Percentiles rank a stretch among this genome's conserved stretches.
Conservation (phyloP, 208 protist species). For the Spongospora subterranea region DNA sequence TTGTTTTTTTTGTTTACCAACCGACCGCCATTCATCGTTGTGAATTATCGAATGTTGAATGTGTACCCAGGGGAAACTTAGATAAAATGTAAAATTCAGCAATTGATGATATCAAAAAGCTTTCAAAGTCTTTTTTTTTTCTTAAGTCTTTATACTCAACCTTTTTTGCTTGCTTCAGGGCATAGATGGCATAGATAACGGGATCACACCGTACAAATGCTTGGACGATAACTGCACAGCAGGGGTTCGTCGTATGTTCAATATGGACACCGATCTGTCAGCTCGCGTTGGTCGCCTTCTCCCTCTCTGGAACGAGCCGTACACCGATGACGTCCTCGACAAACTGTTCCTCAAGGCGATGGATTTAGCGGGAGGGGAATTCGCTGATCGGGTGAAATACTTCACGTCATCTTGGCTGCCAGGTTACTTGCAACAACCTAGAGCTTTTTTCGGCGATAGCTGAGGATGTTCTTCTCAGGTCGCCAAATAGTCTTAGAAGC, state of each 20-base stretch:
- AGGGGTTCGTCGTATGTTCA: constrained; percentile 66
- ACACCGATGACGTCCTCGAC: constrained; percentile 68
- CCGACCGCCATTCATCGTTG: too few relatives aligned
- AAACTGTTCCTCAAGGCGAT: constrained; percentile 83
- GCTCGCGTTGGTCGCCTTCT: constrained; percentile 83
- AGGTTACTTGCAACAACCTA: not conserved
- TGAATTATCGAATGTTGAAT: too few relatives aligned
- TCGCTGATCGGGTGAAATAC: constrained; percentile 82
- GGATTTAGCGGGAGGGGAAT: constrained; percentile 82
- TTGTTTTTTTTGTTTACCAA: too few relatives aligned
- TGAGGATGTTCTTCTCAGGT: constrained; percentile 64
- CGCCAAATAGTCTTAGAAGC: constrained; percentile 81
- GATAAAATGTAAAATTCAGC: too few relatives aligned
- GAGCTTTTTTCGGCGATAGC: not conserved
- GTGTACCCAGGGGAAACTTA: too few relatives aligned
- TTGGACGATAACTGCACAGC: constrained; percentile 79
- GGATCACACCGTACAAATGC: constrained; percentile 79
- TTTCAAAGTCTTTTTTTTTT: too few relatives aligned
- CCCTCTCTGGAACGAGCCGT: constrained; percentile 84
- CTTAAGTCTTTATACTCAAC: not conserved
- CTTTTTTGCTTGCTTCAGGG: constrained; percentile 77
- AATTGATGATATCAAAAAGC: too few relatives aligned
- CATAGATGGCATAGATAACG: constrained; percentile 92
- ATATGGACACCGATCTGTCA: constrained; percentile 74
- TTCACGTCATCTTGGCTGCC: constrained; percentile 87